These are phyloP conservation scores for Ricinus communis DNA, from an alignment of 345 rosid genomes.

Conservation along the genomic window DNA sequence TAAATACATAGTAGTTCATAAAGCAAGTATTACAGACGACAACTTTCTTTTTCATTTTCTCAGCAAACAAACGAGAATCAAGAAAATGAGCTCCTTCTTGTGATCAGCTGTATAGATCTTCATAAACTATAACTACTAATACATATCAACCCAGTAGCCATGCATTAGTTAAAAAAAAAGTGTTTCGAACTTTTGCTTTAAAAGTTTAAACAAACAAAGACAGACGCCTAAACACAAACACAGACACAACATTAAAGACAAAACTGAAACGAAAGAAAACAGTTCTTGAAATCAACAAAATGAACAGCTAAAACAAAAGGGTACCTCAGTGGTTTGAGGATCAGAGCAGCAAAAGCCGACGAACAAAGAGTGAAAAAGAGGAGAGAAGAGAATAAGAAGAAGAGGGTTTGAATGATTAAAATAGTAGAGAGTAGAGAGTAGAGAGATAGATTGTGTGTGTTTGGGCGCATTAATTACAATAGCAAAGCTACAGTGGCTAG, in stretches of 20 bases:
- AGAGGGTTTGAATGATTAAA: not conserved
- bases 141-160: not conserved
- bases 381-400: not conserved
- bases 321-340: slow-evolving; percentile 13
- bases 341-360: not conserved
- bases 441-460: slow-evolving; percentile 2
- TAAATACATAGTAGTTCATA: not conserved
- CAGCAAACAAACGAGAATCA: not conserved
- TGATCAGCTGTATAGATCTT: not conserved
- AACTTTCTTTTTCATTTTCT: not conserved
- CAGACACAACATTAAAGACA: not conserved
- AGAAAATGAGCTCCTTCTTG: not conserved
- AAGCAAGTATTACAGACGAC: not conserved
- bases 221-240: not conserved
- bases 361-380: not conserved
- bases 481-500: not conserved
- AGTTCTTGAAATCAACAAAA: not conserved
- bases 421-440: not conserved
- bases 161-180: not conserved
- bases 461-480: slow-evolving; percentile 30
- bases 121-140: not conserved
- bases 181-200: not conserved
- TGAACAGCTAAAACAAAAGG: not conserved
- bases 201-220: not conserved
- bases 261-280: not conserved